A percentile compares a stretch with the other conserved stretches of the same genome.
These are phyloP conservation scores for Trematosphaeria pertusa DNA, from an alignment of 2,329 filamentous ascomycete species.

Conservation along the genomic window DNA sequence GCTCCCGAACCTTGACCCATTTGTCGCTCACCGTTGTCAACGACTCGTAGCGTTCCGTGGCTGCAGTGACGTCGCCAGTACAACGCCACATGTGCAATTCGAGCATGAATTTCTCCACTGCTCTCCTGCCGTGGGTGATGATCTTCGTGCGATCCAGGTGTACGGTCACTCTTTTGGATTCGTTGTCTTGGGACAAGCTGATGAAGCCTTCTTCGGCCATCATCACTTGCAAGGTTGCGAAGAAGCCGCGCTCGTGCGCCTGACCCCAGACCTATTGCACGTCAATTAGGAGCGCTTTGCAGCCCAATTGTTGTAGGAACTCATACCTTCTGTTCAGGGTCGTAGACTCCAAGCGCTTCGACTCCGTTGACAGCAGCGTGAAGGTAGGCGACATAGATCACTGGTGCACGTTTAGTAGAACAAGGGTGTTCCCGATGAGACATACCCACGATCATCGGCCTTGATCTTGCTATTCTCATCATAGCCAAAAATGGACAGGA, in stretches of 20 bases:
- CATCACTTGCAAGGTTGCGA: slow-evolving; percentile 23
- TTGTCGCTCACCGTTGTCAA: slow-evolving; percentile 17
- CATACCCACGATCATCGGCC: slow-evolving; percentile 14
- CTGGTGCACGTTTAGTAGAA: too few species aligned
- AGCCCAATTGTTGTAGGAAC: too few species aligned
- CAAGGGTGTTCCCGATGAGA: too few species aligned
- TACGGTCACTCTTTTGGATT: slow-evolving; percentile 7
- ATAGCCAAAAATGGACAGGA: slow-evolving; percentile 19
- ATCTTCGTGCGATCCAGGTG: slow-evolving; percentile 20
- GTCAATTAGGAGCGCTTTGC: too few species aligned
- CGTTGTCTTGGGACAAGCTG: slow-evolving; percentile 7
- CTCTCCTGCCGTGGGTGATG: slow-evolving; percentile 11
- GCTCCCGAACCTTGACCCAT: slow-evolving; percentile 15
- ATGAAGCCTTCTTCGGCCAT: slow-evolving; percentile 12
- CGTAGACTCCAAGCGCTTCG: too few species aligned
- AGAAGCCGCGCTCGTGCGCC: too few species aligned
- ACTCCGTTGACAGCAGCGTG: slow-evolving; percentile 15
- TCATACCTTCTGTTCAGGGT: too few species aligned
- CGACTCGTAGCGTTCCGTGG: slow-evolving; percentile 16
- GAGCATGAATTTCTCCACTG: slow-evolving; percentile 16
- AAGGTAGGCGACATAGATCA: slow-evolving; percentile 16
- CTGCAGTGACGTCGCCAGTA: slow-evolving; percentile 21
- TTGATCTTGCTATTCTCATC: slow-evolving; percentile 13
- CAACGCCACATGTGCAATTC: slow-evolving; percentile 22
- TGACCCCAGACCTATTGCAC: too few species aligned